Percentiles rank a stretch among this genome's conserved stretches.
phyloP scores from a whole-genome alignment of 169 alveolate species.

The Eimeria maxima region DNA sequence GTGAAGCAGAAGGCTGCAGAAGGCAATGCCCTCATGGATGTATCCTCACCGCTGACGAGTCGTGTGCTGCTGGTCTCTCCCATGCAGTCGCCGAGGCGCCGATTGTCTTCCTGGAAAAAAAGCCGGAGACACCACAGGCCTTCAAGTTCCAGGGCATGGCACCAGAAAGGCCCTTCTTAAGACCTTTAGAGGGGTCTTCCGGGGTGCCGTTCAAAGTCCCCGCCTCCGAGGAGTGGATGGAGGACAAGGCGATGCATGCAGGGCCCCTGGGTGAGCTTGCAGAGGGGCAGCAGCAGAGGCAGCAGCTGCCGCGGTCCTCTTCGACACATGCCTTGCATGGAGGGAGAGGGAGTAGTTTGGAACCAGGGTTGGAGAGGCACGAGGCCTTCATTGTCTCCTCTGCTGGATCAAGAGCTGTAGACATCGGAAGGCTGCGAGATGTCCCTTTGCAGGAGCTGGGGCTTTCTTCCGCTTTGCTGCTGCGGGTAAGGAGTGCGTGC shows the following conservation, averaged over 20 bases:
- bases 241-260: neutral
- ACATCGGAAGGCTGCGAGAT: neutral
- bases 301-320: neutral
- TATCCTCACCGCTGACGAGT: neutral
- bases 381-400: conserved; percentile 30
- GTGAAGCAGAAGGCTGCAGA: neutral
- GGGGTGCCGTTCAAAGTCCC: conserved; percentile 8
- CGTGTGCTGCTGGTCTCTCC: conserved; percentile 12
- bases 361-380: neutral
- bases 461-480: neutral
- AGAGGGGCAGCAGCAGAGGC: neutral
- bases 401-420: neutral
- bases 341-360: neutral
- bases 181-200: neutral
- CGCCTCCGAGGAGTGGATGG: neutral
- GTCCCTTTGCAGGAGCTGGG: conserved; percentile 23
- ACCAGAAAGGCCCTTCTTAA: neutral
- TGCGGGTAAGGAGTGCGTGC: neutral
- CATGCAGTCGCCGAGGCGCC: conserved; percentile 64
- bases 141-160: neutral
- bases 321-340: neutral
- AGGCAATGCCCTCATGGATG: neutral
- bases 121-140: neutral
- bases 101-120: conserved; percentile 11
- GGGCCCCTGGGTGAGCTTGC: neutral